phyloP scores from a whole-genome alignment of 2,329 filamentous ascomycete species.

The Penicillium sp. region DNA sequence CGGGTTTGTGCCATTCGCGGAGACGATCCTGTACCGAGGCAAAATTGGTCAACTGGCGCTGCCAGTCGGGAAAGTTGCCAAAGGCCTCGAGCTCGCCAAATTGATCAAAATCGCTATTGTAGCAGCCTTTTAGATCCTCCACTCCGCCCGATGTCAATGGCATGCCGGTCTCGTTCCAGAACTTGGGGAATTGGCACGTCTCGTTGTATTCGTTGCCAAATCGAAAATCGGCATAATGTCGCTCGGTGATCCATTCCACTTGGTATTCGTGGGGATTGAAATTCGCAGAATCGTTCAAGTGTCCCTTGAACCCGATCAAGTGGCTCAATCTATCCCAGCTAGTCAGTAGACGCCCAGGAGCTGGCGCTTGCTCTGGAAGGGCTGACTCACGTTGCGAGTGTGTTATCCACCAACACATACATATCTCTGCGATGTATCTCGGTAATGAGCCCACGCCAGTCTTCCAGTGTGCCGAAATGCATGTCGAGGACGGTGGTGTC shows the following conservation, averaged over 20 bases:
- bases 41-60: conserved; percentile 64
- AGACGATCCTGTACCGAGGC: conserved; percentile 66
- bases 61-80: conserved; percentile 61
- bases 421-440: conserved; percentile 62
- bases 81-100: conserved; percentile 64
- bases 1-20: conserved; percentile 60
- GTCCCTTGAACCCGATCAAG: conserved; percentile 61
- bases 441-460: conserved; percentile 57
- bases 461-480: conserved; percentile 59
- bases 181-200: conserved; percentile 58
- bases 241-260: conserved; percentile 55
- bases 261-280: conserved; percentile 57
- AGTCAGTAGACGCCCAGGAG: not conserved
- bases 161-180: conserved; percentile 59
- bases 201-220: conserved; percentile 54
- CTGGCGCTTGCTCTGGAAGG: not conserved
- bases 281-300: conserved; percentile 57
- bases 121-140: conserved; percentile 54
- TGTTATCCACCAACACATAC: conserved; percentile 66
- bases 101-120: conserved; percentile 63
- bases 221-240: conserved; percentile 59
- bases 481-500: conserved; percentile 63
- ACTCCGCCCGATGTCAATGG: conserved; percentile 50
- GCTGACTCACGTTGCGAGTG: conserved; percentile 56
- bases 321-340: conserved; percentile 51